Conservation (phyloP, 257 asterid species). For the Scutellaria barbata region DNA sequence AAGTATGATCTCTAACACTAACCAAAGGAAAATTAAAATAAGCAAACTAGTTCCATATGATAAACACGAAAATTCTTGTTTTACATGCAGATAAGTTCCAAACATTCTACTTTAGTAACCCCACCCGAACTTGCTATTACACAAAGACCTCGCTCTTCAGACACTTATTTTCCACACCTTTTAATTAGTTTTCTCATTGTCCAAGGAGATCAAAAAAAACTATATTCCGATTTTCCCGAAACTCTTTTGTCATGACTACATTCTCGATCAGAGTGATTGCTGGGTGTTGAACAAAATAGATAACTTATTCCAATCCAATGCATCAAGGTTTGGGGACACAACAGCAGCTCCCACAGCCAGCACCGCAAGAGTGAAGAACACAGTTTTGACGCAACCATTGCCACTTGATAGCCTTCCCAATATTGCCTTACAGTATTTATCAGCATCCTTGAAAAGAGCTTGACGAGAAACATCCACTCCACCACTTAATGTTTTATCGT, state of each 20-base stretch:
- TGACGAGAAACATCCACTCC: slow-evolving; percentile 52
- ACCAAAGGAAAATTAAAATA: background rate
- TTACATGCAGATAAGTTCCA: slow-evolving; percentile 25
- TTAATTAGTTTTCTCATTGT: slow-evolving; percentile 23
- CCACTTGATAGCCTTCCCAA: slow-evolving; percentile 58
- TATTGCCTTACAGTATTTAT: slow-evolving; percentile 60
- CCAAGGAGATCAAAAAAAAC: slow-evolving; percentile 24
- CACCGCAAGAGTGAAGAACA: slow-evolving; percentile 38
- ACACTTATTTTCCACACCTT: slow-evolving; percentile 31
- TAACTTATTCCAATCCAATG: slow-evolving; percentile 51
- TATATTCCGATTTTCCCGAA: slow-evolving; percentile 27
- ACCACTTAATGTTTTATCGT: slow-evolving; percentile 61
- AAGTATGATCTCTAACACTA: slow-evolving; percentile 31
- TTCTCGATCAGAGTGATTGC: slow-evolving; percentile 29
- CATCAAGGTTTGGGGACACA: slow-evolving; percentile 50
- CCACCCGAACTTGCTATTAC: slow-evolving; percentile 37
- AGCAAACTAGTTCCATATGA: slow-evolving; percentile 26
- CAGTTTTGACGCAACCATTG: slow-evolving; percentile 55
- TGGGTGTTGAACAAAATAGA: slow-evolving; percentile 38
- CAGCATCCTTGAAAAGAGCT: slow-evolving; percentile 61
- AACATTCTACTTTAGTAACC: slow-evolving; percentile 32
- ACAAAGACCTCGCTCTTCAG: slow-evolving; percentile 40
- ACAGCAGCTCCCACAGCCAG: slow-evolving; percentile 63
- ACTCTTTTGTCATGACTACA: background rate
- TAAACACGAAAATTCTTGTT: slow-evolving; percentile 23